Conservation (phyloP, 2,329 filamentous ascomycete genomes). For the Pseudogymnoascus pannorum region DNA sequence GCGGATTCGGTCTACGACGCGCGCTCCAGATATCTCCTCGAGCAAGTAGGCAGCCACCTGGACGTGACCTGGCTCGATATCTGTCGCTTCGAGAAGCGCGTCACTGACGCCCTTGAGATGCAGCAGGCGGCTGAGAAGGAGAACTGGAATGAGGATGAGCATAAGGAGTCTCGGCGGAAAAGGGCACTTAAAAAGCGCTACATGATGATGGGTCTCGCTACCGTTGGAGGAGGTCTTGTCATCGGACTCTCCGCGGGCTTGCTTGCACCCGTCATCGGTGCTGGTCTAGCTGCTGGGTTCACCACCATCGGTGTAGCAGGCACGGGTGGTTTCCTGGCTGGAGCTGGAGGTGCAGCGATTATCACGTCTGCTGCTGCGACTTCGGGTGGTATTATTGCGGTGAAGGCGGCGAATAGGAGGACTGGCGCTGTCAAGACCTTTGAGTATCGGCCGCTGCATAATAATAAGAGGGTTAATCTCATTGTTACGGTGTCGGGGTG, state of each 20-base stretch:
- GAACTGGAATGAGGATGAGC: constrained; percentile 95
- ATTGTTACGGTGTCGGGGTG: constrained; percentile 93
- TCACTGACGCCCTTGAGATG: constrained; percentile 96
- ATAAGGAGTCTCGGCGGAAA: constrained; percentile 82
- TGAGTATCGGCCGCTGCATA: constrained; percentile 92
- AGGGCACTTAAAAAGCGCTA: constrained; percentile 73
- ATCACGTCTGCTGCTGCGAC: constrained; percentile 86
- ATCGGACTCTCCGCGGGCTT: constrained; percentile 92
- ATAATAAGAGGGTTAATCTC: constrained; percentile 94
- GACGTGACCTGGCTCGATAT: constrained; percentile 87
- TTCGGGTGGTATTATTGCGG: constrained; percentile 79
- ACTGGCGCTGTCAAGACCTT: constrained; percentile 93
- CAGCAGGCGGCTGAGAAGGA: constrained; percentile 90
- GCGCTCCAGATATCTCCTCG: constrained; percentile 75
- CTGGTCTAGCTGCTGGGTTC: constrained; percentile 87
- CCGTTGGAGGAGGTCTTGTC: constrained; percentile 87
- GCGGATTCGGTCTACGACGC: constrained; percentile 92
- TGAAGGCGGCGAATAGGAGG: constrained; percentile 75
- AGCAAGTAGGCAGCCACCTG: constrained; percentile 72
- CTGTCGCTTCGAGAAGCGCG: constrained; percentile 91
- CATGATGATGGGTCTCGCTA: constrained; percentile 93
- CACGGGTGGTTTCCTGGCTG: constrained; percentile 81
- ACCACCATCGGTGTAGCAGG: constrained; percentile 90
- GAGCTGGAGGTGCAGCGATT: constrained; percentile 84
- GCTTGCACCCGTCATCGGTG: constrained; percentile 87